A percentile compares a stretch with the other conserved stretches of the same genome.
Conservation (phyloP, 495 filamentous ascomycete genomes). For the Hypoxylon rickii region DNA sequence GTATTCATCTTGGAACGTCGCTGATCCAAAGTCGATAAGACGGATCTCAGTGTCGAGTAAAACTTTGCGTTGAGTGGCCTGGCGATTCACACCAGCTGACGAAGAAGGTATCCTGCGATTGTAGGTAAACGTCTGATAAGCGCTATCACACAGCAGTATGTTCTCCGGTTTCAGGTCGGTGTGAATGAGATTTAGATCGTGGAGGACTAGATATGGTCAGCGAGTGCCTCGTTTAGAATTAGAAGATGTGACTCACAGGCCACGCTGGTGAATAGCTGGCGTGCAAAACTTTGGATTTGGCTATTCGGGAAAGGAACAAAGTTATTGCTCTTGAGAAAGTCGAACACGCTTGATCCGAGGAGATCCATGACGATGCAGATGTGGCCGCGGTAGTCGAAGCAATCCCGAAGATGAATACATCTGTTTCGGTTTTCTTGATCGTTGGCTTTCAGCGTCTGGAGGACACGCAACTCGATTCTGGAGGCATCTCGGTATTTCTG, state of each 20-base stretch:
- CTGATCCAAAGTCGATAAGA: constrained; percentile 96
- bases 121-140: constrained; percentile 96
- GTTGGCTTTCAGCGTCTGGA: constrained; percentile 87
- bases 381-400: constrained; percentile 96
- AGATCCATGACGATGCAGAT: constrained; percentile 99
- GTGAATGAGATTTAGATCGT: constrained; percentile 97
- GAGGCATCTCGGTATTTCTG: constrained; percentile 97
- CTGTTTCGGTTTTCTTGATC: constrained; percentile 91
- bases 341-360: constrained; percentile 94
- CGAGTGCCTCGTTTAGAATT: constrained; percentile 8
- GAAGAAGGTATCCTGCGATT: constrained; percentile 93
- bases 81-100: constrained; percentile 72
- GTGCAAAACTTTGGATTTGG: constrained; percentile 95
- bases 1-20: constrained; percentile 98
- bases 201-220: constrained; percentile 69
- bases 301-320: constrained; percentile 99
- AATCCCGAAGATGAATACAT: constrained; percentile 95
- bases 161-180: constrained; percentile 99
- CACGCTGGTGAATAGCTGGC: constrained; percentile 96
- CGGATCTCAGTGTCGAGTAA: constrained; percentile 95
- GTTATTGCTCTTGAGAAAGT: constrained; percentile 92
- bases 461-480: constrained; percentile 91
- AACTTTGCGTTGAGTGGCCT: constrained; percentile 83
- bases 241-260: constrained; percentile 70
- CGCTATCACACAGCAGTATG: constrained; percentile 87